Conservation (phyloP, 2,329 filamentous ascomycete species). For the Penicillium italicum region DNA sequence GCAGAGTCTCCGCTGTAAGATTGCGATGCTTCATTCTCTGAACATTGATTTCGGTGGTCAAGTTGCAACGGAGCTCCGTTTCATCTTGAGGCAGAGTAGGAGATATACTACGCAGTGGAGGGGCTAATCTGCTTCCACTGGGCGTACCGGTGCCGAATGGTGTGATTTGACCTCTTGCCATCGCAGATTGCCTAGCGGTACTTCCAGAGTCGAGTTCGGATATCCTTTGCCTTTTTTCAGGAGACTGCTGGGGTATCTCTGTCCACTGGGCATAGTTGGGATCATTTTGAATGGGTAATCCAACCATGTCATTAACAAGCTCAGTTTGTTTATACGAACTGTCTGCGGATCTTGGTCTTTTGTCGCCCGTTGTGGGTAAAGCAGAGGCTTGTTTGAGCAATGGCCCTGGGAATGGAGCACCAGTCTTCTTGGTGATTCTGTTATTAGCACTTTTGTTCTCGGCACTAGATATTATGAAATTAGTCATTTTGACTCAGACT, state of each 20-base stretch:
- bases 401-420: neutral
- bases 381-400: neutral
- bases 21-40: neutral
- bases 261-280: neutral
- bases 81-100: neutral
- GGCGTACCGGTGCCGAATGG: neutral
- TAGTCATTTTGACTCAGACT: neutral
- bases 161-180: neutral
- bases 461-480: neutral
- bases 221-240: neutral
- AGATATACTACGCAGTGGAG: neutral
- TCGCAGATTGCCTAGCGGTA: neutral
- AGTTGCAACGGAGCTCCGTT: neutral
- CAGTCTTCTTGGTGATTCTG: neutral
- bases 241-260: neutral
- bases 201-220: neutral
- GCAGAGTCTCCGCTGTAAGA: neutral
- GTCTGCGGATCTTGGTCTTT: neutral
- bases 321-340: neutral
- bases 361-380: neutral
- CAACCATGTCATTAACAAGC: neutral
- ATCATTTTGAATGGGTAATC: neutral
- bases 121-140: neutral
- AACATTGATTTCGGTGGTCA: slow-evolving; percentile 1
- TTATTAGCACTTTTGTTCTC: neutral